phyloP scores from a whole-genome alignment of 345 rosid species.

The Acer campestre region DNA sequence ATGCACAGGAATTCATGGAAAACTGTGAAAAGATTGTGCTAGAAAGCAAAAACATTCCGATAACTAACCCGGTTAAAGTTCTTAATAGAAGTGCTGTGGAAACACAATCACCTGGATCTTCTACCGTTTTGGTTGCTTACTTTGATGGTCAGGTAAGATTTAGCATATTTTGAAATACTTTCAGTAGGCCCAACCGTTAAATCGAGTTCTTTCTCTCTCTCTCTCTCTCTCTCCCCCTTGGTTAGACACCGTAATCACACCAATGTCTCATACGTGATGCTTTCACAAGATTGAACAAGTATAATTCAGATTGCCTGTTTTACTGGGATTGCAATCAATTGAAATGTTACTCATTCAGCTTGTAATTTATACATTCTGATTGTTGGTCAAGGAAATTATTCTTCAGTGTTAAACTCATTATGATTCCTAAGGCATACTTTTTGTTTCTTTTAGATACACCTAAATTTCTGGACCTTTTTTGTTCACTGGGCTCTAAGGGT shows the following conservation, averaged over 20 bases:
- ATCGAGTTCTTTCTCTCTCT: background rate
- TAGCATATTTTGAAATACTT: constrained; percentile 6
- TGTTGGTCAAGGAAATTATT: background rate
- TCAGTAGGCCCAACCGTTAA: background rate
- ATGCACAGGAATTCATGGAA: constrained; percentile 54
- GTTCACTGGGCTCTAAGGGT: background rate
- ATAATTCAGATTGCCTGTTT: background rate
- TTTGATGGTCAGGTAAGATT: constrained; percentile 61
- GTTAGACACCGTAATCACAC: background rate
- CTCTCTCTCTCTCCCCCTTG: background rate
- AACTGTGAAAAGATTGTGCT: constrained; percentile 56
- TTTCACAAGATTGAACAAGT: background rate
- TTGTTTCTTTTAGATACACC: background rate
- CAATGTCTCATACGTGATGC: background rate
- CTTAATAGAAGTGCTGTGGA: constrained; percentile 50
- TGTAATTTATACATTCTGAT: background rate
- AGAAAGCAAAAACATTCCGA: constrained; percentile 27
- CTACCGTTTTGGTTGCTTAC: constrained; percentile 68
- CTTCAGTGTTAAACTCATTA: background rate
- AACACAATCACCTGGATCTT: constrained; percentile 59
- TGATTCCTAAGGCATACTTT: background rate
- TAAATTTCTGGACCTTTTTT: background rate
- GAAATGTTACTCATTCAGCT: background rate
- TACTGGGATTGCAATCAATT: background rate
- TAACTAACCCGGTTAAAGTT: constrained; percentile 53